Conservation (phyloP, 2,329 filamentous ascomycete genomes). For the Furcasterigmium sp. region DNA sequence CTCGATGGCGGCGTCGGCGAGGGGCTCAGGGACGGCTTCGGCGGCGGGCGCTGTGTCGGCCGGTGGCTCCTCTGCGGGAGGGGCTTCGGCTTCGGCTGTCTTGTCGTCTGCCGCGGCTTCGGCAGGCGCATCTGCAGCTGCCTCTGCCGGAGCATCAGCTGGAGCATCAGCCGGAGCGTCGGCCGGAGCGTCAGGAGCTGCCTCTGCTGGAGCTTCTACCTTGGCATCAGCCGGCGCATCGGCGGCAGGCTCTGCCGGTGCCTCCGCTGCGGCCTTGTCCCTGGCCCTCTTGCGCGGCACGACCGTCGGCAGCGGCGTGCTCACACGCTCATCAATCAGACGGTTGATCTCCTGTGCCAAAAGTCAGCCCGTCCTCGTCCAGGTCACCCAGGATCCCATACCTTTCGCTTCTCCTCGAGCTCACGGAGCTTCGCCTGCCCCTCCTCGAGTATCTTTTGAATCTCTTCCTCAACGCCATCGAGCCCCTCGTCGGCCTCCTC, state of each 20-base stretch:
- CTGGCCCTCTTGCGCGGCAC: constrained; percentile 14
- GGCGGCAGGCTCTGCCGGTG: neutral
- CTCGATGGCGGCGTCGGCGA: too few relatives aligned
- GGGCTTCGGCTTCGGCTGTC: neutral
- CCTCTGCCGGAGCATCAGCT: neutral
- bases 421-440: constrained; percentile 23
- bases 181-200: neutral
- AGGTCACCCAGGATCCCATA: constrained; percentile 9
- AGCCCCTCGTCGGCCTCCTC: constrained; percentile 28
- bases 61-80: neutral
- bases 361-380: too few relatives aligned
- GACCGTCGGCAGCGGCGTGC: constrained; percentile 21
- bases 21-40: too few relatives aligned
- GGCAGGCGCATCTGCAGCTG: neutral
- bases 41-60: too few relatives aligned
- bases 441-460: constrained; percentile 19
- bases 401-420: constrained; percentile 27
- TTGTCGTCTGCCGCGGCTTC: neutral
- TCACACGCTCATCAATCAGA: constrained; percentile 34
- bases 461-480: constrained; percentile 25
- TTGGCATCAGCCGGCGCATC: neutral
- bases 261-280: neutral
- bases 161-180: neutral
- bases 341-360: constrained; percentile 32
- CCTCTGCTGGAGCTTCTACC: constrained; percentile 1